Evolutionary conservation across 2,329 filamentous ascomycete species (phyloP), one percentile per base, ranked within the genome.

Genomic region (Fusarium anguioides): DNA sequence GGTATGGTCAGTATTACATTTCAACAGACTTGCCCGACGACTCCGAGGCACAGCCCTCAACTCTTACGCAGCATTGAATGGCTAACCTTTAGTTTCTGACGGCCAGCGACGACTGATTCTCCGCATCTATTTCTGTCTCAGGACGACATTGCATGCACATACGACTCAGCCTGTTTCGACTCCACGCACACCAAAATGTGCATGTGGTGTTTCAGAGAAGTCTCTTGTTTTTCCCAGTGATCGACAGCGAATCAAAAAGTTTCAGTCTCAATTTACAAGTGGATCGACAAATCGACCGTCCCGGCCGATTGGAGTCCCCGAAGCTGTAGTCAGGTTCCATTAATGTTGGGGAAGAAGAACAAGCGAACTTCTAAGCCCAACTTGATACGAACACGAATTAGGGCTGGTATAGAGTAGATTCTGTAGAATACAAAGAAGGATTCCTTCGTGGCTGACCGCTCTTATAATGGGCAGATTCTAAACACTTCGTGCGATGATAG

Each of bases 161-260:
- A 35, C 60, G 60, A 61, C 64, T 68, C 65, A 53, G 64, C 56
- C 49, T 40, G 42, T 49, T 31, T 64, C 41, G 60, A 53, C 61
- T 59, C 52, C 50, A 50, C 50, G 31, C 62, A 65, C 40, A 48
- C 42, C 48, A 18, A 45, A 18, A 45, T 59, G 46, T 27, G 36
- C 31, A 48, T 36, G 39, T 66, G 46, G 49, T 66, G 64, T 68
- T 68, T 68, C 65, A 68, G 50, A 44, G 29, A 46, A 61, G 50
- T 57, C 66, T 47, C 47, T 61, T n/a, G n/a, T n/a, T n/a, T 27
- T 40, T 40, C 21, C 31, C 42, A 40, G 50, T 41, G 51, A 57
- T 55, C 40, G 59, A 36, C 44, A 53, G n/a, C 53, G 21, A 47
- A 52, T 60, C 54, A 35, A 39, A 20, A 23, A 35, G 45, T 39